phyloP scores from a whole-genome alignment of 2,329 filamentous ascomycete species.

The Alternaria longipes region DNA sequence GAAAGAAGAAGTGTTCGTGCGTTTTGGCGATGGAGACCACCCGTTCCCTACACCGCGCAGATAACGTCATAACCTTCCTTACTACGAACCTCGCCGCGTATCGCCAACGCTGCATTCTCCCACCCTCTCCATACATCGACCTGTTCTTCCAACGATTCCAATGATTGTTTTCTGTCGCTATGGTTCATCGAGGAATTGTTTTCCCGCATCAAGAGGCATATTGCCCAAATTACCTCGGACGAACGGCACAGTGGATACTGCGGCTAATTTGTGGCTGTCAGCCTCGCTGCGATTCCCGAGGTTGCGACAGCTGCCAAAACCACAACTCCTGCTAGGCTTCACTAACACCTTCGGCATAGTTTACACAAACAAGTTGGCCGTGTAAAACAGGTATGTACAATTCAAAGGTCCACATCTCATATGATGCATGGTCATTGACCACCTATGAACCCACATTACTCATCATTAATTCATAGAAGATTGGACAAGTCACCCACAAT shows the following conservation, averaged over 20 bases:
- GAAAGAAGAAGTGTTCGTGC: background rate
- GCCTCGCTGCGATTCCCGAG: constrained; percentile 1
- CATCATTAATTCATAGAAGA: background rate
- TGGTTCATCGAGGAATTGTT: no score
- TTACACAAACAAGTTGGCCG: background rate
- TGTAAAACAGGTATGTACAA: background rate
- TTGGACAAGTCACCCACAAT: background rate
- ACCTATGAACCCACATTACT: background rate
- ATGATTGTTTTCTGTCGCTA: no score
- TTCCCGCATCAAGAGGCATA: background rate
- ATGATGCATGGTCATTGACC: background rate
- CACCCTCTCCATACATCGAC: background rate
- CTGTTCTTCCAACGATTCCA: background rate
- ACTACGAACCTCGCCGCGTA: background rate
- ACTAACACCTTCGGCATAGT: background rate
- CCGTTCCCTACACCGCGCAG: background rate
- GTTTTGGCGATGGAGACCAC: background rate
- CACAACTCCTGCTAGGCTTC: background rate
- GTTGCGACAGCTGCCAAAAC: background rate
- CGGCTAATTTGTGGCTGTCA: background rate
- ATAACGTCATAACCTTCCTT: background rate
- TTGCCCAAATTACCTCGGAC: background rate
- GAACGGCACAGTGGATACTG: constrained; percentile 2
- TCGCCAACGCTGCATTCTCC: background rate
- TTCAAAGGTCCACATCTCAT: background rate